Evolutionary conservation across 139 green algal species (phyloP).

Genomic region (Nannochloris sp.): DNA sequence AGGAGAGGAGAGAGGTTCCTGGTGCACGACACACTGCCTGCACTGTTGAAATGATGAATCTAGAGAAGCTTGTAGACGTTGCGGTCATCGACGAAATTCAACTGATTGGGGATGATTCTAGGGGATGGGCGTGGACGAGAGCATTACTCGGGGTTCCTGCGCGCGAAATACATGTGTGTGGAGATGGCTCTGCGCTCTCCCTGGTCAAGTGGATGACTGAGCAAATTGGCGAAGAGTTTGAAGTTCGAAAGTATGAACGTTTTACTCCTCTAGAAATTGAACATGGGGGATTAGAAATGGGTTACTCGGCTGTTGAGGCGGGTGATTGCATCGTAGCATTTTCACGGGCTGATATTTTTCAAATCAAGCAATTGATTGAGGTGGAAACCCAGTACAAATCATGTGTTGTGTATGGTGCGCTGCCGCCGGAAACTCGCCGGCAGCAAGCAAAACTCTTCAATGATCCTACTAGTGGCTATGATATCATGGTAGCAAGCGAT

Average conservation of each 20-base stretch:
- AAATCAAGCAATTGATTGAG: constrained; percentile 59
- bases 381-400: constrained; percentile 22
- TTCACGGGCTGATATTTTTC: constrained; percentile 64
- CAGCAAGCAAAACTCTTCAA: constrained; percentile 86
- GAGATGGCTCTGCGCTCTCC: constrained; percentile 67
- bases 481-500: constrained; percentile 86
- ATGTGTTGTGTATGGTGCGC: constrained; percentile 78
- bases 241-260: constrained; percentile 32
- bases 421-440: constrained; percentile 76
- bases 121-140: constrained; percentile 91
- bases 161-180: constrained; percentile 88
- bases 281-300: background rate
- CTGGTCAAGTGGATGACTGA: constrained; percentile 55
- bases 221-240: constrained; percentile 55
- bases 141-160: constrained; percentile 77
- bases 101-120: constrained; percentile 72
- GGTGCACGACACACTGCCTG: constrained; percentile 73
- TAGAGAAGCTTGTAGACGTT: constrained; percentile 58
- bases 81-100: constrained; percentile 94
- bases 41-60: constrained; percentile 90
- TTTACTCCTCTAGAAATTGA: constrained; percentile 31
- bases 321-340: constrained; percentile 96
- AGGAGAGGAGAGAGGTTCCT: constrained; percentile 72
- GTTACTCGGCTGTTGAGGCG: constrained; percentile 38
- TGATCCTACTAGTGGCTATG: constrained; percentile 50